Evolutionary conservation across 2,329 filamentous ascomycete genomes (phyloP).

Genomic region (Trichoderma sp.): DNA sequence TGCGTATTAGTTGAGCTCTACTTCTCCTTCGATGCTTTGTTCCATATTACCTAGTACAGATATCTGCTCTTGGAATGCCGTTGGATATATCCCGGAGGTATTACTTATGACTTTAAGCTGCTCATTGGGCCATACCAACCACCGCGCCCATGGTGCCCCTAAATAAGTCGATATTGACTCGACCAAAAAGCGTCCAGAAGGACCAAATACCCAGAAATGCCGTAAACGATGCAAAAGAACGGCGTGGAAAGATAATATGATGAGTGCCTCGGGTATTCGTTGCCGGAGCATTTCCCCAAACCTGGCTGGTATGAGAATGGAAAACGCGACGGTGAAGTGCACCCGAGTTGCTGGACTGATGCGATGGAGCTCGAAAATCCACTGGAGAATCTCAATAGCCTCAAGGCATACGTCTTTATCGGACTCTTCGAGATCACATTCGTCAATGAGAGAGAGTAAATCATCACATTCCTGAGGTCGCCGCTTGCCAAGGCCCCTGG

Average conservation of each 20-base stretch:
- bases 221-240: slow-evolving; percentile 38
- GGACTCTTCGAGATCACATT: background rate
- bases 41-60: background rate
- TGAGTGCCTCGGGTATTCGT: slow-evolving; percentile 39
- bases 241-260: slow-evolving; percentile 42
- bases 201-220: slow-evolving; percentile 35
- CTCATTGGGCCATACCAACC: slow-evolving; percentile 1
- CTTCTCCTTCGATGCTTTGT: background rate
- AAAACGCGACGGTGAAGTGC: slow-evolving; percentile 22
- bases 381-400: slow-evolving; percentile 20
- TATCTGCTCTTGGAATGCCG: background rate
- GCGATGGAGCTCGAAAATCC: slow-evolving; percentile 19
- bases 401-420: slow-evolving; percentile 18
- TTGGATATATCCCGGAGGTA: background rate
- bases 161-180: slow-evolving; percentile 3
- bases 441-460: background rate
- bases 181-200: slow-evolving; percentile 11
- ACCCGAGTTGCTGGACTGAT: background rate
- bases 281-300: slow-evolving; percentile 37
- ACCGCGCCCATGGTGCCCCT: background rate
- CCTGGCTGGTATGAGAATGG: slow-evolving; percentile 23
- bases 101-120: background rate
- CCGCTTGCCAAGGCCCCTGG: background rate
- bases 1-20: background rate
- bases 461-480: background rate